These are phyloP conservation scores for Lachancea cidri DNA, from an alignment of 805 yeast genomes.

Conservation along the genomic window DNA sequence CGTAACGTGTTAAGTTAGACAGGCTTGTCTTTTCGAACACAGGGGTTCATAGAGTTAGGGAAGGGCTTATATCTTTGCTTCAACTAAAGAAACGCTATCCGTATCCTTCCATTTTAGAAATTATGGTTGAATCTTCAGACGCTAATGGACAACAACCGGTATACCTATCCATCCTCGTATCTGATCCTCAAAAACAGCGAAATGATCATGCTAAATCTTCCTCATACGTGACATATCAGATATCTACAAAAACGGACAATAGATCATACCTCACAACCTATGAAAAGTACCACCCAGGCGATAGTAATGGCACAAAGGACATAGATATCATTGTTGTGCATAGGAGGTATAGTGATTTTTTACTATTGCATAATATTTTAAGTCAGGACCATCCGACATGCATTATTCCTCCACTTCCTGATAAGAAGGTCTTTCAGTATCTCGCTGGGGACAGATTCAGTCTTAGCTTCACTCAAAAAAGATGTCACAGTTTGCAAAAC, in stretches of 20 bases:
- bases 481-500: slow-evolving; percentile 75
- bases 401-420: slow-evolving; percentile 90
- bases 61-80: too few species aligned
- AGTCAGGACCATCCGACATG: slow-evolving; percentile 77
- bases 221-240: slow-evolving; percentile 30
- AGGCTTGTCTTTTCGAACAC: too few species aligned
- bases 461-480: slow-evolving; percentile 71
- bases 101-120: not conserved
- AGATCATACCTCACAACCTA: slow-evolving; percentile 22
- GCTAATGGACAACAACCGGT: not conserved
- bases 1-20: too few species aligned
- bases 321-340: slow-evolving; percentile 30
- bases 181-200: slow-evolving; percentile 31
- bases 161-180: slow-evolving; percentile 21
- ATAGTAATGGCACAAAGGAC: slow-evolving; percentile 7
- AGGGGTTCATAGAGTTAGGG: too few species aligned
- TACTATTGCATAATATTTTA: slow-evolving; percentile 68
- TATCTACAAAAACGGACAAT: slow-evolving; percentile 29
- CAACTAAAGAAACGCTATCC: not conserved
- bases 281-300: slow-evolving; percentile 4
- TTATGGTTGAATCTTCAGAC: slow-evolving; percentile 1
- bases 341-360: slow-evolving; percentile 83
- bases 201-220: slow-evolving; percentile 23
- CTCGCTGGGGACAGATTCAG: slow-evolving; percentile 91
- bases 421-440: slow-evolving; percentile 85